Percentiles rank a stretch among this genome's conserved stretches.
These are phyloP conservation scores for Wallacemonas collosoma DNA, from an alignment of 208 protist genomes.

Conservation along the genomic window DNA sequence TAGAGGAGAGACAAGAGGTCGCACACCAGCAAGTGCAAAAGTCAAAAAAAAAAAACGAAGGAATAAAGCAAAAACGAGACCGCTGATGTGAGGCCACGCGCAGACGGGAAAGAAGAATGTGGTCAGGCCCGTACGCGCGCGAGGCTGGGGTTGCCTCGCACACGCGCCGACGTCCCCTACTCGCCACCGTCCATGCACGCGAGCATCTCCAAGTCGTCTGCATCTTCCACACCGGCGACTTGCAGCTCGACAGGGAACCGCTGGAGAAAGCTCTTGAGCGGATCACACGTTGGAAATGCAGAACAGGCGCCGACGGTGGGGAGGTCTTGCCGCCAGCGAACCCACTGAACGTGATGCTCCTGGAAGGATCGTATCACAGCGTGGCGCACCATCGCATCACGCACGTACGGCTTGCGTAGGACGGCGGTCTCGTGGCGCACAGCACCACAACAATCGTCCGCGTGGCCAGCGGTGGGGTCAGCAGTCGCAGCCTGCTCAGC, in stretches of 20 bases:
- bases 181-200: conserved; percentile 53
- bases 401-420: conserved; percentile 59
- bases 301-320: not conserved
- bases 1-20: no score
- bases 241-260: conserved; percentile 62
- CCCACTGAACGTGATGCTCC: conserved; percentile 61
- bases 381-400: conserved; percentile 53
- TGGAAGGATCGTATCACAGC: conserved; percentile 72
- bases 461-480: conserved; percentile 2
- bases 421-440: conserved; percentile 54
- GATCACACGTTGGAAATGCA: not conserved
- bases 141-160: not conserved
- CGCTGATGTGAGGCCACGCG: no score
- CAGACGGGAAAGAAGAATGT: no score
- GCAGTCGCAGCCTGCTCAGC: conserved; percentile 23
- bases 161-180: not conserved
- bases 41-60: not conserved
- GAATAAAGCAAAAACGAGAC: not conserved
- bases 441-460: conserved; percentile 65
- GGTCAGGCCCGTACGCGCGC: no score
- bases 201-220: conserved; percentile 56
- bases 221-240: conserved; percentile 44
- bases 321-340: conserved; percentile 27
- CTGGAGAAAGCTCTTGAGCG: conserved; percentile 47
- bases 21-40: conserved; percentile 12